Conservation (phyloP, 805 yeast genomes). For the Candida corydali region DNA sequence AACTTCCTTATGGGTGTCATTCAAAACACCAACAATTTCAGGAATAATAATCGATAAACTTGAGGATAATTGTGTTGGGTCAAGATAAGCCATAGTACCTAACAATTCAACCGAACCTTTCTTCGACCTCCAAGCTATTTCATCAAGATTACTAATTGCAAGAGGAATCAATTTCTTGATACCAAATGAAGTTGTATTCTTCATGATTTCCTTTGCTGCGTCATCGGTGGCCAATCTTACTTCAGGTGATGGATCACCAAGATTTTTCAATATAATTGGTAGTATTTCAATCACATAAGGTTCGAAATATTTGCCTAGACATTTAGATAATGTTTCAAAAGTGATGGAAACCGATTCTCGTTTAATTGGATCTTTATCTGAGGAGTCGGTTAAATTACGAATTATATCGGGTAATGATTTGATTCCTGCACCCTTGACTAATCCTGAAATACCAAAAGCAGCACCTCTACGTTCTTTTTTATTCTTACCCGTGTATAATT, state of each 20-base stretch:
- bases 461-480: conserved; percentile 78
- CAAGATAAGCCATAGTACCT: conserved; percentile 97
- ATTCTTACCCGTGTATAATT: conserved; percentile 49
- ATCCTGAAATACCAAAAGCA: conserved; percentile 93
- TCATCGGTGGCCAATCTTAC: conserved; percentile 87
- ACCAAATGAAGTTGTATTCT: conserved; percentile 87
- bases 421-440: conserved; percentile 87
- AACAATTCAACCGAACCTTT: conserved; percentile 94
- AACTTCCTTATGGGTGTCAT: conserved; percentile 95
- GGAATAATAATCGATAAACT: conserved; percentile 91
- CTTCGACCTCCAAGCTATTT: conserved; percentile 92
- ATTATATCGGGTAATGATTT: conserved; percentile 73
- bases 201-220: conserved; percentile 88
- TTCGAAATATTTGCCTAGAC: conserved; percentile 76
- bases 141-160: conserved; percentile 81
- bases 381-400: conserved; percentile 70
- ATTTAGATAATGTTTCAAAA: conserved; percentile 76
- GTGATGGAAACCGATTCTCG: conserved; percentile 88
- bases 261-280: conserved; percentile 71
- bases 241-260: conserved; percentile 82
- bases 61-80: conserved; percentile 88
- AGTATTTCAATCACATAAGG: conserved; percentile 89
- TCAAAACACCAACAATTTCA: conserved; percentile 90
- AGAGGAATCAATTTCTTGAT: conserved; percentile 87
- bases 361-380: conserved; percentile 68